Conservation (phyloP, 106 monocot genomes). For the Chionographis japonica region DNA sequence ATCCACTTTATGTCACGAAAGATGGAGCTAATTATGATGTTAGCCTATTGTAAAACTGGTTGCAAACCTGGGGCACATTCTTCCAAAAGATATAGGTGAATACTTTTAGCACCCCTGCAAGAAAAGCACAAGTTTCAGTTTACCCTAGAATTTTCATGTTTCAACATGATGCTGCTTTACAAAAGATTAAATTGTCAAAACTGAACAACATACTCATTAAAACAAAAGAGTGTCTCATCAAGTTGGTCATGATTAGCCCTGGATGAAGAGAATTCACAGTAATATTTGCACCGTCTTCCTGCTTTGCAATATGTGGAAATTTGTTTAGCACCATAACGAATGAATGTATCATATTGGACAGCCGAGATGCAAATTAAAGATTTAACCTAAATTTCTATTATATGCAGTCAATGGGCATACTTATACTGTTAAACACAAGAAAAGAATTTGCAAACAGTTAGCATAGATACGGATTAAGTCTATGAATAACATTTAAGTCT, state of each 20-base stretch:
- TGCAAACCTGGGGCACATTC: constrained; percentile 81
- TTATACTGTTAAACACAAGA: too few relatives aligned
- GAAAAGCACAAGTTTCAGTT: neutral
- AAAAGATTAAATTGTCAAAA: neutral
- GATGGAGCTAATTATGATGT: too few relatives aligned
- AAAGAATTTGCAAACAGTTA: too few relatives aligned
- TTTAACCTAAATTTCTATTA: neutral
- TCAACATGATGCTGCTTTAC: neutral
- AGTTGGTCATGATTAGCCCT: constrained; percentile 87
- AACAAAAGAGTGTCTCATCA: constrained; percentile 72
- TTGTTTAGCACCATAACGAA: neutral
- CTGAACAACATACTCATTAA: constrained; percentile 60
- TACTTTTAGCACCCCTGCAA: constrained; percentile 49
- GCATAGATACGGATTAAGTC: too few relatives aligned
- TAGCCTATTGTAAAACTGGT: neutral
- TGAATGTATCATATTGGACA: neutral
- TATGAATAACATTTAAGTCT: too few relatives aligned
- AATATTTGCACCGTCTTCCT: constrained; percentile 87
- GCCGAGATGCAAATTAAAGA: neutral
- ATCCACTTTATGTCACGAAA: too few relatives aligned
- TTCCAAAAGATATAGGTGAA: constrained; percentile 79
- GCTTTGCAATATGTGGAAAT: constrained; percentile 10
- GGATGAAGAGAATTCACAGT: constrained; percentile 88
- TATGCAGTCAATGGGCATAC: too few relatives aligned
- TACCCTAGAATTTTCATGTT: neutral